Conservation (phyloP, 495 filamentous ascomycete genomes). For the Arthonia radiata region DNA sequence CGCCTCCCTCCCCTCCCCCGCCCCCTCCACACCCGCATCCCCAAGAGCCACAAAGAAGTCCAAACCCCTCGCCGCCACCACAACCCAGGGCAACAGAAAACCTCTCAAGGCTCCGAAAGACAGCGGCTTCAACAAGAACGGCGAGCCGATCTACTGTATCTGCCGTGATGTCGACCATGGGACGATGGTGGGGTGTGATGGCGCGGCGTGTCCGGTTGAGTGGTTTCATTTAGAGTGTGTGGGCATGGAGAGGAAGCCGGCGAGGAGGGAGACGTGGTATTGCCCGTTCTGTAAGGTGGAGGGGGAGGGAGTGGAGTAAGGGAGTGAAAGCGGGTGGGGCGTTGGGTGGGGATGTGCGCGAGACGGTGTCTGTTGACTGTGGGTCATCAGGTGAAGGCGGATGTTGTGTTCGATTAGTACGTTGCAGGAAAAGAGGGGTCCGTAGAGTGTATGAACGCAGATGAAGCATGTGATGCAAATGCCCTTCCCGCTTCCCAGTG, state of each 20-base stretch:
- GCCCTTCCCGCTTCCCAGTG: no score
- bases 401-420: no score
- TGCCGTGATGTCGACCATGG: slow-evolving; percentile 85
- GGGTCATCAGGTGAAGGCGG: no score
- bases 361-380: no score
- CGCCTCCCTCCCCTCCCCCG: slow-evolving; percentile 16
- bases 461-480: no score
- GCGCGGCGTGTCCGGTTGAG: slow-evolving; percentile 39
- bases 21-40: slow-evolving; percentile 20
- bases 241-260: slow-evolving; percentile 43
- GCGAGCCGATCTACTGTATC: slow-evolving; percentile 66
- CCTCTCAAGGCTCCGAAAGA: slow-evolving; percentile 16
- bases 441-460: no score
- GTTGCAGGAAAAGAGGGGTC: no score
- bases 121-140: neutral
- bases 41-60: slow-evolving; percentile 3
- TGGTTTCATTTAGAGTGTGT: slow-evolving; percentile 94
- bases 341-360: no score
- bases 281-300: slow-evolving; percentile 63
- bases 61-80: slow-evolving; percentile 7
- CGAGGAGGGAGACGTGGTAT: slow-evolving; percentile 73
- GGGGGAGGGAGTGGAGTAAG: slow-evolving; percentile 33
- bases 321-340: no score
- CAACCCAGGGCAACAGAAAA: slow-evolving; percentile 19
- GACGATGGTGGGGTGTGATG: slow-evolving; percentile 89